phyloP scores from a whole-genome alignment of 768 basidiomycete genomes.

The Erythrobasidium yunnanense region DNA sequence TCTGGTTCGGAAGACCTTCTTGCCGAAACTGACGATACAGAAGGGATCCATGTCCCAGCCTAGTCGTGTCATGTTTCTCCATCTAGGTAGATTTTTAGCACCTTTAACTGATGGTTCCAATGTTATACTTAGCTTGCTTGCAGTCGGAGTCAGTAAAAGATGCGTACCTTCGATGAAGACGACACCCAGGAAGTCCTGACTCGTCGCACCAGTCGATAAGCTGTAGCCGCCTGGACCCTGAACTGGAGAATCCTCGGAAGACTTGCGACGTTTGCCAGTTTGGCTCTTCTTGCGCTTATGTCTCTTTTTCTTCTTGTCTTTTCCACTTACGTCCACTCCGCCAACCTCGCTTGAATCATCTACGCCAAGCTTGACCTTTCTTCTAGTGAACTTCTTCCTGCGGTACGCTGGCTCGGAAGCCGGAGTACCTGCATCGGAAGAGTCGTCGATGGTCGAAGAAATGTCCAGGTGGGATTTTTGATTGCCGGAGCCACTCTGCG shows the following conservation, averaged over 20 bases:
- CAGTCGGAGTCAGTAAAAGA: too few species aligned
- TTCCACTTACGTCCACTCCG: background rate
- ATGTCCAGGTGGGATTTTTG: too few species aligned
- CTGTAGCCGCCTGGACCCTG: constrained; percentile 28
- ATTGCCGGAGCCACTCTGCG: too few species aligned
- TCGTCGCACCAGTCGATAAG: constrained; percentile 35
- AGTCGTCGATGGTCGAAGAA: background rate
- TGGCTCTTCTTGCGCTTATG: constrained; percentile 26
- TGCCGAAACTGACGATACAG: constrained; percentile 87
- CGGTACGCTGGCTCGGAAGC: constrained; percentile 19
- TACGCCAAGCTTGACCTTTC: background rate
- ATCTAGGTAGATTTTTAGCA: constrained; percentile 69
- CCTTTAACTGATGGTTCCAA: constrained; percentile 49
- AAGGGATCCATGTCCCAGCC: constrained; percentile 98
- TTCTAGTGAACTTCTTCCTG: background rate
- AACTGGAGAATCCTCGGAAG: background rate
- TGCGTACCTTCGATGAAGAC: constrained; percentile 65
- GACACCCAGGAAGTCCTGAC: constrained; percentile 78
- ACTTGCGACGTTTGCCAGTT: constrained; percentile 6
- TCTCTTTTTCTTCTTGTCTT: constrained; percentile 3
- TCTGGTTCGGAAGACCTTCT: constrained; percentile 89
- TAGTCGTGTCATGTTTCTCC: constrained; percentile 51
- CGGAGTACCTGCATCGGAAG: background rate
- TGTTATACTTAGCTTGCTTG: background rate
- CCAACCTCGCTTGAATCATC: constrained; percentile 7